Evolutionary conservation across 768 basidiomycete species (phyloP), one percentile per base, ranked within the genome.

Genomic region (Psilocybe cubensis): DNA sequence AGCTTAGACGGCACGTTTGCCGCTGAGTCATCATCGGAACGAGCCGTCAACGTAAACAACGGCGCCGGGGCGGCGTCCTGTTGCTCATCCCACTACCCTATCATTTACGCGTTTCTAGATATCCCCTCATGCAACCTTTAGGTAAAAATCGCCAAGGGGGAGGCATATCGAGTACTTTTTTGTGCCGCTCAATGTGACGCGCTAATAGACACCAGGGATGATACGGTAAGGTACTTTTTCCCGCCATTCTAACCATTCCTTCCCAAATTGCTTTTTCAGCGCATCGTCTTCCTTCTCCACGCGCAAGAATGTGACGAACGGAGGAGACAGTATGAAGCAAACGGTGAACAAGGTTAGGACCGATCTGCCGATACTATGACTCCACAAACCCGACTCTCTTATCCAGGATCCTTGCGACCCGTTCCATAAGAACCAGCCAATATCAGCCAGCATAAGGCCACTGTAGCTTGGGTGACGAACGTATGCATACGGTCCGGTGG

Each of bases 391-490:
- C 50, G 75, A 78, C 50, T 77, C 77, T 27, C 72, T 69, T 17
- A 75, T 58, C 78, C 76, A 82, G n/a, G 80, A 81, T 3, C 79
- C 79, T 11, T 50, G 38, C 3, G 58, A 47, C n/a, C 59, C 56
- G n/a, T 62, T 43, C 60, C 51, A 58, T 27, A 65, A 35, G 21
- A 65, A 60, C 57, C 63, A 67, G 0, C 79, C 79, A 17, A 56
- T 31, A 9, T 75, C 59, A 11, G 72, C 66, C 18, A 73, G 55
- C 6, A 79, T 51, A 14, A 80, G 67, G 5, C 78, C 80, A 7
- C 73, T 69, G 57, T 83, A 83, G 23, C 75, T 72, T 0, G 81
- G 82, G 60, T 83, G 82, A 23, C 53, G 53, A 41, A 59, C 54
- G 33, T 55, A 27, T 11, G 54, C 51, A 41, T 59, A 59, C 1